Percentiles rank a stretch among this genome's conserved stretches.
Evolutionary conservation across 1,284 basidiomycete species (phyloP).

Genomic region (Melampsora allii-populina): DNA sequence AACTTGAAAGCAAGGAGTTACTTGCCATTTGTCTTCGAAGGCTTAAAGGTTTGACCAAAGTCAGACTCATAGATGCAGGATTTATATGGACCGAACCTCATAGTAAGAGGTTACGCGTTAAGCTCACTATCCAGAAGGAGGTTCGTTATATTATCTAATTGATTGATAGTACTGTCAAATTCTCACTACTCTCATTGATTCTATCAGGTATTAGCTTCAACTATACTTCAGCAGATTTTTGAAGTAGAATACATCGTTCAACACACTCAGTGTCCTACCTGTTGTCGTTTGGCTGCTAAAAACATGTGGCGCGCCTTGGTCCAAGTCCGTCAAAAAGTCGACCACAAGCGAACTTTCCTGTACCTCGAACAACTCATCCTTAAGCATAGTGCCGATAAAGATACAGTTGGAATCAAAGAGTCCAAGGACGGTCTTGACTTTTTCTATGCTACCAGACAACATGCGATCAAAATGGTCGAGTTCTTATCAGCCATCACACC

Average conservation of each 20-base stretch:
- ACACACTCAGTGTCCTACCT: slow-evolving; percentile 92
- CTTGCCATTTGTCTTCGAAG: slow-evolving; percentile 71
- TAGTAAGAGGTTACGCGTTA: slow-evolving; percentile 85
- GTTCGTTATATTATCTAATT: slow-evolving; percentile 54
- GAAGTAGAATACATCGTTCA: slow-evolving; percentile 95
- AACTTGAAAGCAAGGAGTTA: slow-evolving; percentile 87
- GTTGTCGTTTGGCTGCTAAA: slow-evolving; percentile 89
- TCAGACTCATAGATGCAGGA: slow-evolving; percentile 91
- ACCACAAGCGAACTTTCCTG: slow-evolving; percentile 96
- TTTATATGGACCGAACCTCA: slow-evolving; percentile 99
- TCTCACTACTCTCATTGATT: not conserved
- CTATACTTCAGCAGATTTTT: slow-evolving; percentile 95
- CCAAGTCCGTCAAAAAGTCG: slow-evolving; percentile 95
- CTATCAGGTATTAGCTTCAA: slow-evolving; percentile 77
- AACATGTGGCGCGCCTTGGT: slow-evolving; percentile 98
- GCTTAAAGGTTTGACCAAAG: slow-evolving; percentile 88
- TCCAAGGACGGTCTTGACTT: slow-evolving; percentile 94
- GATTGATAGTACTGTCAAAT: not conserved
- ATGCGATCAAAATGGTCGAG: slow-evolving; percentile 96
- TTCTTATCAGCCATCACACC: slow-evolving; percentile 87
- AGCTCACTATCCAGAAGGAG: slow-evolving; percentile 97
- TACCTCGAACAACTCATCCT: slow-evolving; percentile 97
- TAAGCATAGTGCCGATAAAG: slow-evolving; percentile 94
- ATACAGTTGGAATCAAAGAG: slow-evolving; percentile 89
- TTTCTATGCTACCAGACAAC: slow-evolving; percentile 84